phyloP scores from a whole-genome alignment of 805 yeast genomes.

The Candida ponderosae region DNA sequence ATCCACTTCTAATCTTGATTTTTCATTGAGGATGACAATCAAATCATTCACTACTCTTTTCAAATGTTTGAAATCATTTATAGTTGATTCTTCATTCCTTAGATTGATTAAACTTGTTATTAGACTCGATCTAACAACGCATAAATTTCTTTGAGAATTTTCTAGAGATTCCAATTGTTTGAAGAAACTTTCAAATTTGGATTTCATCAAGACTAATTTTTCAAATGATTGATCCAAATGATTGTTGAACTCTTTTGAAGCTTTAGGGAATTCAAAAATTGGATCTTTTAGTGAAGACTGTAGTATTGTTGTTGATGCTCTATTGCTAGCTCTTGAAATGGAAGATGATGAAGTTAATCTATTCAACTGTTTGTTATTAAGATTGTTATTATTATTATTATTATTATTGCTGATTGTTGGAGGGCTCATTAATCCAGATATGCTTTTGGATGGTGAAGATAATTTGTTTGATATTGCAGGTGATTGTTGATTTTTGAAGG shows the following conservation, averaged over 20 bases:
- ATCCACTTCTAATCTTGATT: conserved; percentile 12
- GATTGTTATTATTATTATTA: too few species aligned
- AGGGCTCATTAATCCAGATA: too few species aligned
- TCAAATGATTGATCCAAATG: conserved; percentile 1
- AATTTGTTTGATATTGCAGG: too few species aligned
- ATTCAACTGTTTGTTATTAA: too few species aligned
- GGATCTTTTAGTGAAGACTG: conserved; percentile 5
- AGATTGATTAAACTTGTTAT: conserved; percentile 10
- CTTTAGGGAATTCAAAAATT: conserved; percentile 4
- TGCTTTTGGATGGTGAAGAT: too few species aligned
- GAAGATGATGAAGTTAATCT: conserved; percentile 3
- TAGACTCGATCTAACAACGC: conserved; percentile 12
- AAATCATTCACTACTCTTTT: conserved; percentile 9
- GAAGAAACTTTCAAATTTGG: conserved; percentile 1
- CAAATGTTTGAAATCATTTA: conserved; percentile 6
- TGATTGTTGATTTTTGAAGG: too few species aligned
- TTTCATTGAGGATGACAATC: conserved; percentile 9
- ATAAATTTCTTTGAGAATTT: conserved; percentile 12
- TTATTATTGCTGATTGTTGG: too few species aligned
- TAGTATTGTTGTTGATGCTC: not conserved
- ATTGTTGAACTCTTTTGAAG: conserved; percentile 6
- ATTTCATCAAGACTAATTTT: conserved; percentile 2
- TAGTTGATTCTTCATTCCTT: conserved; percentile 1
- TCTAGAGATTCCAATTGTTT: conserved; percentile 13
- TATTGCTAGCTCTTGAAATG: not conserved